These are phyloP conservation scores for Phytophthora litchii DNA, from an alignment of 352 stramenopile genomes.

Conservation along the genomic window DNA sequence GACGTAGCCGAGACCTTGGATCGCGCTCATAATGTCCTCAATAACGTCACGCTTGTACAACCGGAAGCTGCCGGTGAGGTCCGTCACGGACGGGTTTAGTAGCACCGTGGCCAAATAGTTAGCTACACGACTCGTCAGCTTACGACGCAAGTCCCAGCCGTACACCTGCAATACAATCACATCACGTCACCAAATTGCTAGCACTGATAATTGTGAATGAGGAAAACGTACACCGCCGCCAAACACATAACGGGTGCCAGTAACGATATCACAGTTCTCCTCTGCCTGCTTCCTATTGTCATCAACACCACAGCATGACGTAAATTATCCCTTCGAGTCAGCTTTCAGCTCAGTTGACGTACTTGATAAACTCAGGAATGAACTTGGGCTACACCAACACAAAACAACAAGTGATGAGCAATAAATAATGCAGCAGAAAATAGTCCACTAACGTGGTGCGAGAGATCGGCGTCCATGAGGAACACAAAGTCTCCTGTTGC, in stretches of 20 bases:
- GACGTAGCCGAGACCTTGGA: conserved; percentile 94
- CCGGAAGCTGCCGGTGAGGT: conserved; percentile 98
- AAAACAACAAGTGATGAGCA: conserved; percentile 2
- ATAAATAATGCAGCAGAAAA: conserved; percentile 7
- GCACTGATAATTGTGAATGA: background rate
- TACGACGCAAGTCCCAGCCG: conserved; percentile 96
- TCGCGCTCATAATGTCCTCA: conserved; percentile 93
- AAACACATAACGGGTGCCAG: conserved; percentile 93
- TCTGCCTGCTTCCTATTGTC: conserved; percentile 67
- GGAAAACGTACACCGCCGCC: conserved; percentile 90
- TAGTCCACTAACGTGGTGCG: conserved; percentile 87
- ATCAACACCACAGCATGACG: conserved; percentile 17
- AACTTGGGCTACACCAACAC: conserved; percentile 90
- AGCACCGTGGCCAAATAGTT: conserved; percentile 98
- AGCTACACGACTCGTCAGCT: conserved; percentile 96
- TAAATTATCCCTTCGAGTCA: background rate
- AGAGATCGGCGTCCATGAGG: conserved; percentile 99
- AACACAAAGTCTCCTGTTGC: conserved; percentile 95
- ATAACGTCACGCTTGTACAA: conserved; percentile 97
- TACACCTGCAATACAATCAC: conserved; percentile 71
- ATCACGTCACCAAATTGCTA: background rate
- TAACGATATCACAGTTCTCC: conserved; percentile 95
- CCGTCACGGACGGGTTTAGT: conserved; percentile 93
- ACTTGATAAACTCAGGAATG: conserved; percentile 93
- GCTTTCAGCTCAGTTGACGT: conserved; percentile 1